Base-by-base conservation (phyloP, 2,329 filamentous ascomycete species). In the Aspergillus awamori region DNA sequence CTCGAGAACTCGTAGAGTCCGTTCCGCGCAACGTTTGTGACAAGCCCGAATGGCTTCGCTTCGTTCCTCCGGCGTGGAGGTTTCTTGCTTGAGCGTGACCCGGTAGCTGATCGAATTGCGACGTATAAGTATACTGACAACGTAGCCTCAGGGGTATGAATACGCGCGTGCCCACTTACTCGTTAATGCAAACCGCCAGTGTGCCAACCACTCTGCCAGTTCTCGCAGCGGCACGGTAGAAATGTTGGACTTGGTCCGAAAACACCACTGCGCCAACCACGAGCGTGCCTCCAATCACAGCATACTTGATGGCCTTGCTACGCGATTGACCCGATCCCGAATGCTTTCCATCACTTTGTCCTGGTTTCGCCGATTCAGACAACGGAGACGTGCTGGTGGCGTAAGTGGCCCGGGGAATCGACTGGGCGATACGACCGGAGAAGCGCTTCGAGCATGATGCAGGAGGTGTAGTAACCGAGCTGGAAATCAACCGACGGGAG, bases 1-100 rank as follows among this genome's bases (percentile, higher is more conserved):
- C 82, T 99, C 95, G 66, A 98, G 80, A 1, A 96, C 93, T 60
- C 84, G 85, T 45, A 98, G 81, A 1, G 95, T 97, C 63, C 95
- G 87, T 70, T 92, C 86, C 30, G 95, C 95, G 79, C 95, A 99
- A 76, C 95, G 86, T 75, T 96, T 90, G 77, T 99, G 95, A 73
- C 95, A 98, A 65, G 88, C 88, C 68, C 87, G 90, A 56, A 99
- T 81, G 39, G 89, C 77, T n/a, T 78, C 81, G n/a, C 85, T 81
- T 72, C 87, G 86, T 74, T 92, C 86, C 56, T 86, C 83, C 41
- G 84, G 81, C 63, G 91, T 84, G 20, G 87, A 81, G 43, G 79
- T 79, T 59, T 84, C 83, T 65, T 91, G 81, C 66, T 92, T 96
- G 66, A 99, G 80, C 2, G 92, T 93, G 53, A 87, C 87, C 68